Conservation (phyloP, 2,329 filamentous ascomycete species). For the Clonostachys rosea region DNA sequence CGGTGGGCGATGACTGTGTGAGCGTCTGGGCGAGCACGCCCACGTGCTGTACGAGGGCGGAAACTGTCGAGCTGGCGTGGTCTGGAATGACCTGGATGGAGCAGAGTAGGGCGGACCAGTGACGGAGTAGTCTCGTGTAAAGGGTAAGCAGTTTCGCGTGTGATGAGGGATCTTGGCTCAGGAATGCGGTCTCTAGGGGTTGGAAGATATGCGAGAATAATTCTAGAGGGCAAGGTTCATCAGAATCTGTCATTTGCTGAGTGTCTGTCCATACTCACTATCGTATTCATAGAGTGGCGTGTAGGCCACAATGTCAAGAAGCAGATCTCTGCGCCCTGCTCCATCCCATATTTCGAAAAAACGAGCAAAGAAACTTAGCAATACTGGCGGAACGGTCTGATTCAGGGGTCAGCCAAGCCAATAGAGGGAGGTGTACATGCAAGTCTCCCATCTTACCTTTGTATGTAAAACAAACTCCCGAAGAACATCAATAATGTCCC, state of each 20-base stretch:
- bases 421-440: neutral
- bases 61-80: conserved; percentile 29
- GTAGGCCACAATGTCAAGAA: conserved; percentile 56
- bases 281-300: conserved; percentile 49
- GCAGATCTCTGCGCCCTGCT: conserved; percentile 38
- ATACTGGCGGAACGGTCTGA: conserved; percentile 39
- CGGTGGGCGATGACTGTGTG: conserved; percentile 43
- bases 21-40: conserved; percentile 55
- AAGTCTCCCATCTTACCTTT: conserved; percentile 38
- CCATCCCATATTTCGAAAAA: conserved; percentile 63
- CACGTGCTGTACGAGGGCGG: conserved; percentile 40
- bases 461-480: conserved; percentile 49
- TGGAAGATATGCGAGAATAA: conserved; percentile 42
- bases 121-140: conserved; percentile 62
- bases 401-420: neutral
- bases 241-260: neutral
- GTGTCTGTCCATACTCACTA: conserved; percentile 30
- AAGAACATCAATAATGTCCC: conserved; percentile 51
- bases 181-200: conserved; percentile 44
- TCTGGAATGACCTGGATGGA: conserved; percentile 27
- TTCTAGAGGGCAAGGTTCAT: conserved; percentile 26
- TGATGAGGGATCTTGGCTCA: conserved; percentile 43
- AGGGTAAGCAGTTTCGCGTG: conserved; percentile 59
- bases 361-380: conserved; percentile 42
- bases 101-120: conserved; percentile 46